Evolutionary conservation across 2,329 filamentous ascomycete species (phyloP).

Genomic region (Ophiostoma ulmi): DNA sequence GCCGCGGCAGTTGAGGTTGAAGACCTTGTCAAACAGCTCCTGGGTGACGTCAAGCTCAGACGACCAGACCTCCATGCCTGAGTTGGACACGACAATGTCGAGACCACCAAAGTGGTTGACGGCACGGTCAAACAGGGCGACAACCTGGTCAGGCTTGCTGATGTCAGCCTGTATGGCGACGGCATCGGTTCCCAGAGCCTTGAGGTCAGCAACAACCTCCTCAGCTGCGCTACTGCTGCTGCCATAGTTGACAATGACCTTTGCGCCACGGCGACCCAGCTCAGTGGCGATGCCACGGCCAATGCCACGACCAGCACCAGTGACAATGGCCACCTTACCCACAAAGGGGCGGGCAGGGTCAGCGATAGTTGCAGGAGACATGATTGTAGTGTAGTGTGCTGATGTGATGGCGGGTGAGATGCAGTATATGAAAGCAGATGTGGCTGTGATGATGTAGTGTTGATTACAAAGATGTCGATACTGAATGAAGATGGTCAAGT

Average conservation of each 20-base stretch:
- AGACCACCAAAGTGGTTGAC: conserved; percentile 62
- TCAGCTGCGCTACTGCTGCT: conserved; percentile 53
- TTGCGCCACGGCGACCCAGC: conserved; percentile 60
- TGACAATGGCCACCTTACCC: conserved; percentile 57
- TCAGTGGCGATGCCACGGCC: conserved; percentile 62
- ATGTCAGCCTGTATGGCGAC: conserved; percentile 62
- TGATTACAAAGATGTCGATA: background rate
- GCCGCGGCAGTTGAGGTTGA: conserved; percentile 64
- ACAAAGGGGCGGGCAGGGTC: conserved; percentile 31
- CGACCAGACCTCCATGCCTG: conserved; percentile 66
- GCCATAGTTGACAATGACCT: conserved; percentile 63
- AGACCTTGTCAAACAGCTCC: conserved; percentile 67
- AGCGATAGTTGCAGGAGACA: background rate
- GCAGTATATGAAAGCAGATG: background rate
- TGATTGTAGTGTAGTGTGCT: background rate
- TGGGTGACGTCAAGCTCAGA: conserved; percentile 63
- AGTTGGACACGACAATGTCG: conserved; percentile 69
- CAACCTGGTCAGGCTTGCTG: conserved; percentile 54
- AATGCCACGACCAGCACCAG: conserved; percentile 61
- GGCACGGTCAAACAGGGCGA: conserved; percentile 59
- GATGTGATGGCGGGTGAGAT: background rate
- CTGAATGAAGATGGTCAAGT: background rate
- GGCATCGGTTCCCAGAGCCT: conserved; percentile 52
- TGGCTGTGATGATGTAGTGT: background rate
- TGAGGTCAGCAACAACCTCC: conserved; percentile 50